Evolutionary conservation across 805 yeast genomes (phyloP), one percentile per base, ranked within the genome.

Genomic region (Metschnikowia proteae): DNA sequence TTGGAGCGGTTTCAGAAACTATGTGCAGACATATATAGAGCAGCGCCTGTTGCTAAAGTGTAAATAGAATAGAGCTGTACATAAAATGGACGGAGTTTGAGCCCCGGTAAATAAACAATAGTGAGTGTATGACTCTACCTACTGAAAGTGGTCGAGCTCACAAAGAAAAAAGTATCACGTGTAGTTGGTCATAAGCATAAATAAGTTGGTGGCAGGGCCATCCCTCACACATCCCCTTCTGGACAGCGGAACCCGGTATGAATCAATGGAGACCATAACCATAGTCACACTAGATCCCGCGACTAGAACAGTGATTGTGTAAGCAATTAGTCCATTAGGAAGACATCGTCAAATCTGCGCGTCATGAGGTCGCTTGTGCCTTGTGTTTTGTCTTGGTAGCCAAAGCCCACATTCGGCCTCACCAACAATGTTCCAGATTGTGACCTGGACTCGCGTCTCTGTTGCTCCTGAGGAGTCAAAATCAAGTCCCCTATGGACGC

Each of bases 401-500:
- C 17, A 10, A 42, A 13, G 30, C 50, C 58, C 38, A 67, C 44
- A 25, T 51, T 62, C 2, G 76, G 76, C 44, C 74, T 59, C 29
- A 65, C 70, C 30, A 66, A 56, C 9, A 73, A 56, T 0, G 76
- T 72, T 1, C 77, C 77, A 25, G 72, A 66, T 44, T 72, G 76
- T 6, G 81, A 75, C 50, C 88, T 73, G 8, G 90, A 83, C 51
- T 89, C 81, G 40, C 96, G 75, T 57, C 84, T 72, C 50, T 67
- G 68, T 22, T 86, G 66, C 61, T 90, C 96, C 55, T 81, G 86
- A 0, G 96, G 95, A 0, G 96, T 88, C 43, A 91, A 68, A 17
- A 73, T 70, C 43, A 89, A 70, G 55, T 88, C 96, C n/a, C 84
- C 79, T 34, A 90, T 68, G 28, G 91, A 80, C 5, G 84, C 82